Evolutionary conservation across 2,329 filamentous ascomycete species (phyloP), one percentile per base, ranked within the genome.

Genomic region (Penicillium paneum): DNA sequence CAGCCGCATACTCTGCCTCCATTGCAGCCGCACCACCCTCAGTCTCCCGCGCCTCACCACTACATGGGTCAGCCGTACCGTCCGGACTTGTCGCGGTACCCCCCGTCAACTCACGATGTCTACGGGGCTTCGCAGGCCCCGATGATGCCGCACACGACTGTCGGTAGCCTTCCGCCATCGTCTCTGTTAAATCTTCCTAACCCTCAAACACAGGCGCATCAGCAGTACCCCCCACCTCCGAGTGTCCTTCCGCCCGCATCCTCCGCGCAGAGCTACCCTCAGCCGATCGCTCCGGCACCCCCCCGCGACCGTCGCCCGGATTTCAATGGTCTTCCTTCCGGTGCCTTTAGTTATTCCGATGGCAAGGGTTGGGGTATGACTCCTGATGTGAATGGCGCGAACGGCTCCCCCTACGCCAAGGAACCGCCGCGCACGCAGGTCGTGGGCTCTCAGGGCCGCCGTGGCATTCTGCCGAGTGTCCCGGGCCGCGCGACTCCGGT

Each of bases 381-480:
- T 34, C 65, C 71, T 5, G 74, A 77, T 8, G 70, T 77, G 57
- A 71, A 74, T 12, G 67, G 67, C 47, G 71, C 70, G 44, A 71
- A 75, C 38, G 70, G 73, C 49, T 68, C 70, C 29, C 67, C 70
- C 6, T 73, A 75, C 52, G 67, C 72, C 28, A 77, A 76, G 62
- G 75, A 78, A 53, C 70, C 71, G 11, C 74, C 75, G 44, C 71
- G 75, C 15, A 94, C 91, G 31, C 93, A 97, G 69, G 93, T 97
- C 45, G 93, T 97, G 51, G 93, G 93, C 50, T 96, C 92, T 26
- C 93, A 97, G 77, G 93, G 93, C 55, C 86, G 93, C 60, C 85
- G 93, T 63, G 93, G 93, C 45, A 95, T 97, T 36, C 77, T 97
- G 58, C 93, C 93, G 15, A 96, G 91, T 66, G 91, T 92, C 58